Base-by-base conservation (phyloP, 208 protist genomes). In the Lotmaria passim region DNA sequence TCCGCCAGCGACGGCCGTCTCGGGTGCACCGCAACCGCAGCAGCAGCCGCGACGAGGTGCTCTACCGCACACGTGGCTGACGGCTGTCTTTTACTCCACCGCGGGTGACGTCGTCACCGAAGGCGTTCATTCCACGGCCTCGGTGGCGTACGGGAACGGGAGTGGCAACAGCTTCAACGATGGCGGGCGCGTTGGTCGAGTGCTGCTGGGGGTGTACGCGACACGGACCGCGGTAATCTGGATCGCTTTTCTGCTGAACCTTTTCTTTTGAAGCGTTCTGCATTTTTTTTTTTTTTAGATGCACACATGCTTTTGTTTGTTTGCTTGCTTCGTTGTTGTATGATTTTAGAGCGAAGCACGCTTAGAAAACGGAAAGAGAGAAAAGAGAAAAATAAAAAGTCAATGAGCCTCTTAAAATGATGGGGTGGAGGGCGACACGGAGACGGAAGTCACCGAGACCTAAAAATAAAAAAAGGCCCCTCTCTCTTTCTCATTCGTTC, bases 161-260 rank as follows among this genome's bases (percentile, higher is more conserved):
- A 36, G 28, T 6, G 14, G 2, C 3, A 39, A 30, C 19, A 51
- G 23, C 4, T 23, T 11, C n/a, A 23, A 23, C 15, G 50, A 36
- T 1, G 50, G 24, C 50, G 43, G 55, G 30, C 39, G 7, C 31
- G 33, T 78, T 21, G 43, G 31, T 44, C 46, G 46, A 14, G 55
- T 33, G 5, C 11, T 73, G 12, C 47, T 64, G 31, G 46, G 46
- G 0, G 46, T 88, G 30, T 71, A 83, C 38, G 73, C 75, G 33
- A 61, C 64, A 19, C 75, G 83, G 36, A 76, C 60, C 7, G 72
- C 36, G n/a, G 34, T 82, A 44, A 52, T 83, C 11, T 57, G 60
- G 48, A 5, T 83, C 5, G 60, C 65, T 44, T 65, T 76, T 12
- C 28, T 86, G 5, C 48, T 81, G 34, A 78, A 81, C 28, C n/a